A percentile compares a stretch with the other conserved stretches of the same genome.
Conservation (phyloP, 1,284 basidiomycete genomes). For the Dichomitus squalens region DNA sequence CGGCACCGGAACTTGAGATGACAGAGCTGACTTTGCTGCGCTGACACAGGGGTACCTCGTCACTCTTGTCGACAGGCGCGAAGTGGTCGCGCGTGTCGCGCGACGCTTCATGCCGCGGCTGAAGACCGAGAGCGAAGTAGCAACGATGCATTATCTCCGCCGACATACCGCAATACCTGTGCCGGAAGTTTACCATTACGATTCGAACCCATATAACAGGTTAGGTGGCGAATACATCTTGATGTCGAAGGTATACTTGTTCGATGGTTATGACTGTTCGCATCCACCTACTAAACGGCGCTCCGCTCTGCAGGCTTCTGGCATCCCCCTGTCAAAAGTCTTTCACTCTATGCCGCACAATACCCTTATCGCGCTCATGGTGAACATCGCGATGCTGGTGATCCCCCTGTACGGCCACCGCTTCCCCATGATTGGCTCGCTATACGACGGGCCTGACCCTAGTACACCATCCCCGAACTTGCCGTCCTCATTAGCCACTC, state of each 20-base stretch:
- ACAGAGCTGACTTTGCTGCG: slow-evolving; percentile 9
- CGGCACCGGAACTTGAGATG: neutral
- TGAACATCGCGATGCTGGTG: slow-evolving; percentile 64
- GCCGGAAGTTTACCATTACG: slow-evolving; percentile 71
- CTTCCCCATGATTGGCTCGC: slow-evolving; percentile 70
- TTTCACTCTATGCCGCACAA: slow-evolving; percentile 69
- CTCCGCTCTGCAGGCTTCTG: slow-evolving; percentile 53
- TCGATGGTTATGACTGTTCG: neutral
- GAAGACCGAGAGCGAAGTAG: slow-evolving; percentile 83
- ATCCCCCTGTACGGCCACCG: slow-evolving; percentile 76
- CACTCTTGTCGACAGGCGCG: slow-evolving; percentile 58
- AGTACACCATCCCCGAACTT: slow-evolving; percentile 22
- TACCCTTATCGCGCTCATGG: slow-evolving; percentile 60
- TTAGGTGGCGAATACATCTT: slow-evolving; percentile 81
- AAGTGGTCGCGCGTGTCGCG: slow-evolving; percentile 76
- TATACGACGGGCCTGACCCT: slow-evolving; percentile 60
- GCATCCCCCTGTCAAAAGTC: slow-evolving; percentile 65
- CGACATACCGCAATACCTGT: slow-evolving; percentile 70
- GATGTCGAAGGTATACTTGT: slow-evolving; percentile 73
- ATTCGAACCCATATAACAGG: slow-evolving; percentile 80
- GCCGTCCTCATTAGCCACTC: slow-evolving; percentile 30
- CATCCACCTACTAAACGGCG: neutral
- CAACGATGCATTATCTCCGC: slow-evolving; percentile 76
- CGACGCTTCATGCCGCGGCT: slow-evolving; percentile 80
- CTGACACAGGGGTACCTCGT: slow-evolving; percentile 68